Evolutionary conservation across 768 basidiomycete genomes (phyloP), one percentile per base, ranked within the genome.

Genomic region (Leucocoprinus sp.): DNA sequence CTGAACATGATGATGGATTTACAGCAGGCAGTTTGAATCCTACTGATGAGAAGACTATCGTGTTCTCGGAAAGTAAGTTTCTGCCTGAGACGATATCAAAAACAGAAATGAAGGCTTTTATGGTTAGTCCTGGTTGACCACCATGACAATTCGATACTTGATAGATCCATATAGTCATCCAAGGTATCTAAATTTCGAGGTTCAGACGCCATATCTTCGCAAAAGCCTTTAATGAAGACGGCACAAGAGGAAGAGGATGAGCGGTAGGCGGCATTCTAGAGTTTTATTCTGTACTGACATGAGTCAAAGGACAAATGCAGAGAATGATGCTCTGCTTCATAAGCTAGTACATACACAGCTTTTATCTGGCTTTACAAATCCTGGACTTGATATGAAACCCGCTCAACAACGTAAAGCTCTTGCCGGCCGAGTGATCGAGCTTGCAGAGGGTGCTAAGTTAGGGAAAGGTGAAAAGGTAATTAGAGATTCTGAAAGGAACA

Each of bases 261-360:
- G 52, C 62, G 64, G 81, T 81, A 57, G 27, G 62, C 41, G 31
- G n/a, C 33, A 2, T 18, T 19, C 12, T 19, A 9, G 14, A 8
- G 9, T 19, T 15, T 12, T 28, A 11, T 48, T 44, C 24, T 45
- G 28, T 39, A n/a, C 11, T 55, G 17, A 48, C 2, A 22, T 19
- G n/a, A 22, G 45, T 21, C 37, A 35, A 35, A 92, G 90, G 39
- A 76, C 82, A 15, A 85, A 87, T 58, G 63, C 68, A 8, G 79
- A 84, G 52, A 91, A 92, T 43, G 89, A 92, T 57, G 81, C 79
- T 0, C 60, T 84, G 19, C 72, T 92, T 11, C 86, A 90, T 59
- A 80, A 77, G 42, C 67, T 92, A 4, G 74, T 92, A 12, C 89
- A 92, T 58, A 90, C 88, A 0, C 73, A 82, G 51, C 64, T 92